phyloP scores from a whole-genome alignment of 352 stramenopile genomes.

The Proteromonas lacertae region DNA sequence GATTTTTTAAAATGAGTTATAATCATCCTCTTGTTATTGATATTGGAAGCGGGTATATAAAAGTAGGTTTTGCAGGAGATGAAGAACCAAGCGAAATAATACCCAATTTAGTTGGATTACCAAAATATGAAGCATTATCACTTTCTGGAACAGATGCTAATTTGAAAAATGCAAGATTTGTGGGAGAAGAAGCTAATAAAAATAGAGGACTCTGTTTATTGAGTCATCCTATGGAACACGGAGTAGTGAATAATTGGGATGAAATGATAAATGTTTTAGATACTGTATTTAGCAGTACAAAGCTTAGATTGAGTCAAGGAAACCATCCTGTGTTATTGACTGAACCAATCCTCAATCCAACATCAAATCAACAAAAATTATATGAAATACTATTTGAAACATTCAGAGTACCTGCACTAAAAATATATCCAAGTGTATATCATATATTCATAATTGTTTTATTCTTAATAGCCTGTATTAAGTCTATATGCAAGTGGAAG shows the following conservation, averaged over 20 bases:
- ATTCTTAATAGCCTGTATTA: conserved; percentile 29
- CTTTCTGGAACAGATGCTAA: conserved; percentile 39
- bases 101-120: conserved; percentile 35
- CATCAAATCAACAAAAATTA: conserved; percentile 51
- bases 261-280: conserved; percentile 35
- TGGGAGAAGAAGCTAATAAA: conserved; percentile 28
- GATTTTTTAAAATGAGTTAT: too few species aligned
- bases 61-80: conserved; percentile 73
- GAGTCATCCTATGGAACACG: conserved; percentile 50
- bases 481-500: conserved; percentile 65
- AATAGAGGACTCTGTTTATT: conserved; percentile 32
- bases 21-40: conserved; percentile 54
- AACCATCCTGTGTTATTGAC: conserved; percentile 59
- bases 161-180: conserved; percentile 51
- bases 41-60: conserved; percentile 67
- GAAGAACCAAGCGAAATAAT: conserved; percentile 56
- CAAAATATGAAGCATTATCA: conserved; percentile 78
- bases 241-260: conserved; percentile 54
- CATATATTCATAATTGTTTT: not conserved
- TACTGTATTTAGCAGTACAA: conserved; percentile 12
- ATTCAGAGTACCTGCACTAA: conserved; percentile 60
- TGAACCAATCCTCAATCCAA: conserved; percentile 63
- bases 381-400: conserved; percentile 80
- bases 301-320: conserved; percentile 23
- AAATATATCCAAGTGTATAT: conserved; percentile 19